Evolutionary conservation across 2,329 filamentous ascomycete genomes (phyloP), one percentile per base, ranked within the genome.

Genomic region (Sporothrix humicola): DNA sequence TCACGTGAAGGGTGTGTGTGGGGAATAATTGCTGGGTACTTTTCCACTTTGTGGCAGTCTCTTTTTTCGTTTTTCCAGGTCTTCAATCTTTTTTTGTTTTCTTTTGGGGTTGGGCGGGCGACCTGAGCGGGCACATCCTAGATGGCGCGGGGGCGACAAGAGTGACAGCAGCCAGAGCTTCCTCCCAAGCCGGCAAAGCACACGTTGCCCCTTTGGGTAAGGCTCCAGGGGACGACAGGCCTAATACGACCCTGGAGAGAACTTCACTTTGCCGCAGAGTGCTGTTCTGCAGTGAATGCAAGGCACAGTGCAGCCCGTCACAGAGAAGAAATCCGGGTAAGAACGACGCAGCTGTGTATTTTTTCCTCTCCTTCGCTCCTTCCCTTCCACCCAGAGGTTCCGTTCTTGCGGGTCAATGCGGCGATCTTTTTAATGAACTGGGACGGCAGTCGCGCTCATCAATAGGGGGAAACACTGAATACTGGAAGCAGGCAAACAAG

Each of bases 61-160:
- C 52, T 44, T 42, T 48, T 46, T 42, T 10, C 46, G 9, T 26
- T 31, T 15, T 72, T 26, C 3, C n/a, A 26, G 31, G 10, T n/a
- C 44, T 56, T 44, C 5, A 12, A 10, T 73, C 31, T 17, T 69
- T 72, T 73, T 63, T 72, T 71, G 58, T 75, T 73, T 73, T 72
- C 23, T 31, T 73, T 61, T 66, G 42, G 58, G 58, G 74, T 76
- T 76, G 75, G 68, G 75, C 73, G 68, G 75, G 72, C 75, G 75
- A 76, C 75, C 58, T 66, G 69, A 31, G 69, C 31, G 63, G 37
- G 56, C 56, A 46, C 31, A 37, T 37, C 31, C 31, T 7, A 37
- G 13, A 15, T 23, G 20, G 69, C 69, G 61, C 61, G 61, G 69
- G 65, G 69, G 69, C 20, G 69, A 13, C 54, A 23, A 23, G 9